Evolutionary conservation across 2,329 filamentous ascomycete species (phyloP).

Genomic region (Cladosporium colombiae): DNA sequence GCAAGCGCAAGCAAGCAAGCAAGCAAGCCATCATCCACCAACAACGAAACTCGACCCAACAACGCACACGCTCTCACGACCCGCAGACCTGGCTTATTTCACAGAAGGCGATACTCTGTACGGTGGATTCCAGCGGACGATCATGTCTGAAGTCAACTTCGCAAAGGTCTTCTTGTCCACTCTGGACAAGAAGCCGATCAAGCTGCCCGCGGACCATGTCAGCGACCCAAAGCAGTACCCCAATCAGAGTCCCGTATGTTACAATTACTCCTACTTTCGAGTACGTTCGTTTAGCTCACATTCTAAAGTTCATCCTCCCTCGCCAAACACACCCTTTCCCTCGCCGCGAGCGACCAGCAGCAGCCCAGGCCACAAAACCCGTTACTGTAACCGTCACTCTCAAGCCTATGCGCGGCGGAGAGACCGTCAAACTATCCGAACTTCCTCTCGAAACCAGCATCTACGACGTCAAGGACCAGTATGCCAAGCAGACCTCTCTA

Average conservation of each 20-base stretch:
- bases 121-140: constrained; percentile 59
- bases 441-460: constrained; percentile 70
- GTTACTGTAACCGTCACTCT: constrained; percentile 57
- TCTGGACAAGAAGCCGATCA: constrained; percentile 75
- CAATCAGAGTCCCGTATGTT: constrained; percentile 70
- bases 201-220: constrained; percentile 86
- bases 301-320: constrained; percentile 67
- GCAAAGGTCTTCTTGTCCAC: constrained; percentile 78
- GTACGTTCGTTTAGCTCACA: not conserved
- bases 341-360: constrained; percentile 43
- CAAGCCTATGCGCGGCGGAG: constrained; percentile 72
- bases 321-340: constrained; percentile 57
- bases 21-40: constrained; percentile 5
- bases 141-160: constrained; percentile 72
- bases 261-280: not conserved
- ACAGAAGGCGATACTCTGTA: constrained; percentile 28
- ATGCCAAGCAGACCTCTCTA: constrained; percentile 64
- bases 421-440: constrained; percentile 65
- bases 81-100: constrained; percentile 19
- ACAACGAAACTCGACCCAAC: not conserved
- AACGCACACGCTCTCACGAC: not conserved
- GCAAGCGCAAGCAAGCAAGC: not conserved
- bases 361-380: constrained; percentile 48
- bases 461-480: constrained; percentile 72
- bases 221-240: constrained; percentile 81